Base-by-base conservation (phyloP, 225 moss, liverwort and hornwort species). In the Ulota crispa region DNA sequence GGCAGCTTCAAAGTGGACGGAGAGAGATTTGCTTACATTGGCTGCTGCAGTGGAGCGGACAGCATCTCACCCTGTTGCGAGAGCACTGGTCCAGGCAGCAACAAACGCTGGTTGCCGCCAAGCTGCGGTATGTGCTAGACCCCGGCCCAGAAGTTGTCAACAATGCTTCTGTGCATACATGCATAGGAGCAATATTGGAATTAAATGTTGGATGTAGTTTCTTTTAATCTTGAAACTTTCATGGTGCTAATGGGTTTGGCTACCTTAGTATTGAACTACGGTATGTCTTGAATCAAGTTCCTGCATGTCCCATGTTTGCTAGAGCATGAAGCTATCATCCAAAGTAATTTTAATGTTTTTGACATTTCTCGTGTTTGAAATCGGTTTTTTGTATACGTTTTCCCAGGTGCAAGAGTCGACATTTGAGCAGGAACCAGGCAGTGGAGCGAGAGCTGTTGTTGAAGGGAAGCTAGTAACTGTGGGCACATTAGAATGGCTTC, bases 351-450 rank as follows among this genome's bases (percentile, higher is more conserved):
- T 7, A n/a, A 65, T 24, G 15, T 20, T 64, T 61, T 78, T 13
- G 26, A 78, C 64, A 42, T 72, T 60, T 57, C 72, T 72, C 6
- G 24, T 65, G 30, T 42, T 34, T 83, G 8, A 24, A 30, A 39
- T 56, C 37, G 34, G n/a, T 63, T 27, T 36, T 52, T 78, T 66
- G 39, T 26, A 18, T 69, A 42, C 63, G 36, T 37, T 79, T 42
- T 61, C 59, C 70, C 89, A 99, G 99, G 89, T 94, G 34, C 91
- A 93, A 73, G 99, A 94, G 70, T 91, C 91, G 59, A 89, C 99
- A 56, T 96, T 99, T 89, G 94, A 99, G 81, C 96, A 99, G 87
- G 99, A 99, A 85, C 99, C 99, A 72, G 99, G 99, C 39, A 92
- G 96, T 86, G 99, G 99, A 89, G 99, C 99, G 30, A 92, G 84